These are phyloP conservation scores for Mimosa pudica DNA, from an alignment of 306 rosid genomes.

Conservation along the genomic window DNA sequence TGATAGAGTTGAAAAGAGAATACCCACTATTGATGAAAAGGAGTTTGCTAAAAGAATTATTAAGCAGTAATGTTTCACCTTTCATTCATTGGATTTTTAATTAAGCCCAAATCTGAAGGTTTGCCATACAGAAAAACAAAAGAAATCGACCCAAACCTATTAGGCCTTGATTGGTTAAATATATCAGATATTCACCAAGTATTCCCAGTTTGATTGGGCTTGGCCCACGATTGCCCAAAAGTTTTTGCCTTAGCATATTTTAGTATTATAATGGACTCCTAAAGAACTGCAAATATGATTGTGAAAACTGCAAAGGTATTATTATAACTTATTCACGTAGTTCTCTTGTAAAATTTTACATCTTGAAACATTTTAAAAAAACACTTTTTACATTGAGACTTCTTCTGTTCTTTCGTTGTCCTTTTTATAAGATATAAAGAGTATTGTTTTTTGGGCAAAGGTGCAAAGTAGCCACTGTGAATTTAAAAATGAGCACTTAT, in stretches of 20 bases:
- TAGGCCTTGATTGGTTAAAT: not conserved
- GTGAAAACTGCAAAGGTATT: too few species aligned
- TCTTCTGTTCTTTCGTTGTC: too few species aligned
- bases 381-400: not conserved
- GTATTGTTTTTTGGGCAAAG: too few species aligned
- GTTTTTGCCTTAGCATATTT: not conserved
- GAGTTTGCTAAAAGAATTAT: too few species aligned
- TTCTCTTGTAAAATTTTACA: not conserved
- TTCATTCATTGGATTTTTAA: too few species aligned
- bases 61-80: too few species aligned
- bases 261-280: not conserved
- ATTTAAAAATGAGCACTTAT: too few species aligned
- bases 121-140: not conserved
- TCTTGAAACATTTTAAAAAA: too few species aligned
- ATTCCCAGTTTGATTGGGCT: not conserved
- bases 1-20: too few species aligned
- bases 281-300: not conserved
- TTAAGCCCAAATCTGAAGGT: not conserved
- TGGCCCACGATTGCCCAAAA: not conserved
- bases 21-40: too few species aligned
- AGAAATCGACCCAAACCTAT: not conserved
- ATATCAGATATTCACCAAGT: not conserved
- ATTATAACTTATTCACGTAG: not conserved
- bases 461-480: too few species aligned
- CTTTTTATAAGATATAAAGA: too few species aligned